Evolutionary conservation across 805 yeast genomes (phyloP), one percentile per base, ranked within the genome.

Genomic region (Candida piceae): DNA sequence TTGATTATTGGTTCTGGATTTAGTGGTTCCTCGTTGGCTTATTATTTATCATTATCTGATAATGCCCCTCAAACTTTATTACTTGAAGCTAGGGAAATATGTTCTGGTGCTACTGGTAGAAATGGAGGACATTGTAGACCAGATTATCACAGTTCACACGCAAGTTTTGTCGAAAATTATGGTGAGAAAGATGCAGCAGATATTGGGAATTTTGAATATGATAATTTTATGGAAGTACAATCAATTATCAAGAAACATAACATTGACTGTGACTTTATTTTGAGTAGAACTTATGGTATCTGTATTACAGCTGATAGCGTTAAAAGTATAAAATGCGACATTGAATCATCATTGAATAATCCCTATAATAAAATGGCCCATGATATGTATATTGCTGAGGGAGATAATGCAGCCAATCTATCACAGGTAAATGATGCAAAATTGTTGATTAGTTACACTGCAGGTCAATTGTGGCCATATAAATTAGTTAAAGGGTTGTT

Each of bases 91-190:
- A 54, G 66, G 36, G 63, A 66, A 36, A 58, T 60, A 7, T 62
- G 64, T 34, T 55, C 62, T 8, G 61, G 57, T 16, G 76, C 75
- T 6, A 66, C 73, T 1, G 75, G 71, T 7, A 52, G 76, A 38
- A 70, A 70, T 40, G 75, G 76, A 16, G 76, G 76, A 3, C 76
- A 70, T 43, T 44, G 71, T 38, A 66, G 67, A 31, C 73, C 74
- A 8, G 52, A 48, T 29, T 32, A 40, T 12, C 52, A 55, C 39
- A 31, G 35, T 32, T 38, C 39, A 2, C 49, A 55, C 30, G 34
- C 39, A 4, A 19, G 21, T 3, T 46, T 42, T 24, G 45, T 35
- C n/a, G 28, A 21, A 1, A 40, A 42, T 34, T 50, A 53, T 34
- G 55, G 63, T 36, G 41, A 36, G 23, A 31, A 52, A 31, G 50